Evolutionary conservation across 2,329 filamentous ascomycete species (phyloP), one percentile per base, ranked within the genome.

Genomic region (Colletotrichum liriopes): DNA sequence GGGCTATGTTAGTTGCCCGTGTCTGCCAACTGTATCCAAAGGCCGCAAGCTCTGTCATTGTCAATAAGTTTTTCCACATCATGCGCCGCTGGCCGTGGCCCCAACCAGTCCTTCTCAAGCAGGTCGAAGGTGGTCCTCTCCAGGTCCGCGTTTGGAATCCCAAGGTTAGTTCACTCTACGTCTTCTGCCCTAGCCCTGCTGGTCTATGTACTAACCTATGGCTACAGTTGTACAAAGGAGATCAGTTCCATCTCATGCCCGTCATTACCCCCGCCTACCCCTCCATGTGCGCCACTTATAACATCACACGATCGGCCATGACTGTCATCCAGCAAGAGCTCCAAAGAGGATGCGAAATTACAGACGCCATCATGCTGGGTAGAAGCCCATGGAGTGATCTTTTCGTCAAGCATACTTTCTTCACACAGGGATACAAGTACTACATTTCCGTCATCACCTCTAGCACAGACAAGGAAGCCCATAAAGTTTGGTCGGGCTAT

Each of bases 221-320:
- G 61, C 23, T 73, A 58, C 77, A 94, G 88, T 86, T 95, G 39
- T 97, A 97, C 81, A 91, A 91, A 73, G 89, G 90, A 66, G 96
- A 98, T 81, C 90, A 90, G 54, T 93, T 91, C 76, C 96, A 98
- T 82, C 86, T 98, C 64, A 99, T 99, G 96, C 96, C 96, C 37
- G 94, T 99, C 82, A 98, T 99, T 78, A 99, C 96, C 1, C 96
- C 96, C 1, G 95, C 96, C 1, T 98, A 98, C 80, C 96, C 96
- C 3, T 97, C 95, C 61, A 98, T 98, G 95, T 98, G 96, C 81
- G 93, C 96, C 1, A 98, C 96, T 0, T 96, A 97, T 85, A 98
- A 98, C 78, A 92, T 99, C 73, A 95, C 93, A 3, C 87, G 90
- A 75, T 98, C 96, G 1, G 97, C 95, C 1, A 94, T 95, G 85